phyloP scores from a whole-genome alignment of 345 rosid species.

The Limnanthes douglasii region DNA sequence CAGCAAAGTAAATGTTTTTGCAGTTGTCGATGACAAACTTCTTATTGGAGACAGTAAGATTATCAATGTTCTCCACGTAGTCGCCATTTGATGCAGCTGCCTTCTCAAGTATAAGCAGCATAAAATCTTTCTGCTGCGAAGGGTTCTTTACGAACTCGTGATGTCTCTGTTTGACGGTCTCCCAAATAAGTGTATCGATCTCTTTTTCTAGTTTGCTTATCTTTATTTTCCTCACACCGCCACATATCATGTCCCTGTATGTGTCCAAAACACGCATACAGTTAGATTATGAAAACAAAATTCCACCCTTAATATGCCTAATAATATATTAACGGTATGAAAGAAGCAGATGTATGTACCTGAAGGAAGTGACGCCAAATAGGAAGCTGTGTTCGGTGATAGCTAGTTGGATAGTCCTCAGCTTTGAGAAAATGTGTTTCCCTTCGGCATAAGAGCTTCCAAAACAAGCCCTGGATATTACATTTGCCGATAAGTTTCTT shows the following conservation, averaged over 20 bases:
- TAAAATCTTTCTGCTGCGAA: slow-evolving; percentile 39
- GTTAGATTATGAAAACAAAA: too few relatives aligned
- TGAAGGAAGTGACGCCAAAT: slow-evolving; percentile 14
- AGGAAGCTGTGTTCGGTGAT: slow-evolving; percentile 23
- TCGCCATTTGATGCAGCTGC: slow-evolving; percentile 21
- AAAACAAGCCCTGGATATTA: slow-evolving; percentile 48
- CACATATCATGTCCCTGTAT: slow-evolving; percentile 19
- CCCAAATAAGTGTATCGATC: slow-evolving; percentile 54
- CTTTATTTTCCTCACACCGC: slow-evolving; percentile 19
- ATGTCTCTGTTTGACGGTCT: slow-evolving; percentile 41
- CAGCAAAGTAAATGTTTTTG: slow-evolving; percentile 73
- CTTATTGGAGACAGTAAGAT: slow-evolving; percentile 30
- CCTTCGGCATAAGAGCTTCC: slow-evolving; percentile 41
- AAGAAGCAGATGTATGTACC: too few relatives aligned
- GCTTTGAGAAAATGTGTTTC: slow-evolving; percentile 39
- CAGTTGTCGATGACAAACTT: slow-evolving; percentile 67
- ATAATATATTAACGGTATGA: too few relatives aligned
- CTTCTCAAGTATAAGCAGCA: slow-evolving; percentile 57
- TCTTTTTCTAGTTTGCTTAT: slow-evolving; percentile 37
- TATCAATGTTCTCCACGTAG: slow-evolving; percentile 10
- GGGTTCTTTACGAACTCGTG: slow-evolving; percentile 17
- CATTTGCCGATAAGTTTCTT: slow-evolving; percentile 37
- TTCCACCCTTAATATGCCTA: too few relatives aligned
- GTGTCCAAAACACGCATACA: too few relatives aligned
- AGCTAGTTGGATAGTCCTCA: slow-evolving; percentile 35